Evolutionary conservation across 441 rosid genomes (phyloP), one percentile per base, ranked within the genome.

Genomic region (Populus hybrid): DNA sequence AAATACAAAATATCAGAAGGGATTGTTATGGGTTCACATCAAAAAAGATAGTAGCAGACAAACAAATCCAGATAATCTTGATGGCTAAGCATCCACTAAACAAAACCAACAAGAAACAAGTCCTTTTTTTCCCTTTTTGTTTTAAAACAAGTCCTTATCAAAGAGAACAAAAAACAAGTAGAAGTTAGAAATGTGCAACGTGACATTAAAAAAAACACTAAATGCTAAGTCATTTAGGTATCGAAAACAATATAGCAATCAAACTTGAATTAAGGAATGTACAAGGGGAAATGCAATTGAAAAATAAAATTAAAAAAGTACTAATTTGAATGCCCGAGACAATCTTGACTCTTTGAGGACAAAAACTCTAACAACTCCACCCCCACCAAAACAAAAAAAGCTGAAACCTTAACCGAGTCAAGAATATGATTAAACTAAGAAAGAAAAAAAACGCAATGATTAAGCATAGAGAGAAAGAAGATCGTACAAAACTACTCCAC

Each of bases 21-120:
- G 21, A 65, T 10, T 30, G 67, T 18, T n/a, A 57, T 67, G 11
- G 38, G 78, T 77, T 73, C 72, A 70, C 36, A 67, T 83, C 72
- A 74, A 30, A 28, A 5, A 73, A 68, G 73, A 70, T 70, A 72
- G 72, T 42, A 73, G 70, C 67, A 81, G 65, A 69, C 77, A 69
- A 78, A 67, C 14, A 61, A 66, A 68, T 67, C 54, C 70, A 65
- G 8, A 79, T 59, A 57, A 66, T 74, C 28, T 26, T 46, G 67
- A 66, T 54, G 72, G 76, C 34, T 32, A 65, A 61, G 10, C n/a
- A 42, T 26, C 28, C 18, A 30, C 46, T 69, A 46, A 46, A 57
- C 36, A 71, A 83, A 32, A 70, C 34, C 40, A 61, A 36, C 38
- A 21, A 35, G 42, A 66, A 69, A 26, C 21, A 8, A 20, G 57